Conservation (phyloP, 1,284 basidiomycete species). For the Peniophora sp. region DNA sequence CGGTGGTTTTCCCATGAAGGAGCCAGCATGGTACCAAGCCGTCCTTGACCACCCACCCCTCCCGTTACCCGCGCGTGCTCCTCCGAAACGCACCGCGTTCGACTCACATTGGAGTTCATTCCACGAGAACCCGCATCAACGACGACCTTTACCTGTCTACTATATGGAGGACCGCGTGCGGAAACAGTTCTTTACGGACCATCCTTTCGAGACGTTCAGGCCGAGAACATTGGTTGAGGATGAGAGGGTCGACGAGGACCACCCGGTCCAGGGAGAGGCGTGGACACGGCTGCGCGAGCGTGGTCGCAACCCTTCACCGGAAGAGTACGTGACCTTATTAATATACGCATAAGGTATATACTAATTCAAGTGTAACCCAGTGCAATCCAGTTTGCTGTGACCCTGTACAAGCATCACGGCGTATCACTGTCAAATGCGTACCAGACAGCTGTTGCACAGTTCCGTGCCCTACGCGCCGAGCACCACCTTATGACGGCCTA, state of each 20-base stretch:
- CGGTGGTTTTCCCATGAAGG: slow-evolving; percentile 55
- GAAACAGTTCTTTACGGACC: slow-evolving; percentile 90
- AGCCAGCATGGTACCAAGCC: slow-evolving; percentile 83
- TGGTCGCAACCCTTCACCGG: slow-evolving; percentile 76
- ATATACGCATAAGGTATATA: neutral
- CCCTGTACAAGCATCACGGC: slow-evolving; percentile 63
- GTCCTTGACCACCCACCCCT: slow-evolving; percentile 86
- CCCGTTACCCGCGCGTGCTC: slow-evolving; percentile 71
- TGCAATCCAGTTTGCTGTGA: slow-evolving; percentile 74
- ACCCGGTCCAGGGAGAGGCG: slow-evolving; percentile 46
- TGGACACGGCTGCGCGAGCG: slow-evolving; percentile 80
- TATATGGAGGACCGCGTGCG: slow-evolving; percentile 87
- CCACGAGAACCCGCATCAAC: slow-evolving; percentile 31
- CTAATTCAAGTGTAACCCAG: slow-evolving; percentile 31
- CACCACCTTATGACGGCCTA: slow-evolving; percentile 73
- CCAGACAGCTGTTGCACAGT: slow-evolving; percentile 72
- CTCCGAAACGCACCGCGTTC: slow-evolving; percentile 46
- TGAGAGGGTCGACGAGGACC: slow-evolving; percentile 43
- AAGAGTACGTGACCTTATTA: slow-evolving; percentile 65
- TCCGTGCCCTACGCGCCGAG: slow-evolving; percentile 79
- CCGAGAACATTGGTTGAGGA: slow-evolving; percentile 75
- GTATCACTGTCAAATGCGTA: slow-evolving; percentile 80
- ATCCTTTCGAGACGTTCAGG: slow-evolving; percentile 92
- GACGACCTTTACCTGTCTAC: slow-evolving; percentile 56
- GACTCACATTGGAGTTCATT: slow-evolving; percentile 25